These are phyloP conservation scores for Sporothrix variecibatus DNA, from an alignment of 2,329 filamentous ascomycete species.

Conservation along the genomic window DNA sequence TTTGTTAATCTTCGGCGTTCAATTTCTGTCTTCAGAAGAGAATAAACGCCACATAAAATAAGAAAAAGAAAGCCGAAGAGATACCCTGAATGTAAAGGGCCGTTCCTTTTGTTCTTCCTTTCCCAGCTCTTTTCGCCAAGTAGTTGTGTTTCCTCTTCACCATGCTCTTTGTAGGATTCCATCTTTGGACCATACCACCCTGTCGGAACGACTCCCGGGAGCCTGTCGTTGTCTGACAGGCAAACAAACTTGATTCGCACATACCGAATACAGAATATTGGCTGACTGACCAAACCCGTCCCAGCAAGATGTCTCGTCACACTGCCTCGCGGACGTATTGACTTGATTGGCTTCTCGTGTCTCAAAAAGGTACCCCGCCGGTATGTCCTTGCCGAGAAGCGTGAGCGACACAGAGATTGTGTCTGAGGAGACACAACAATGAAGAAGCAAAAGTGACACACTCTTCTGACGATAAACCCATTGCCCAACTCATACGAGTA, in stretches of 20 bases:
- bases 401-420: background rate
- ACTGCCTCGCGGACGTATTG: background rate
- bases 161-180: too few relatives aligned
- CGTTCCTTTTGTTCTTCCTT: too few relatives aligned
- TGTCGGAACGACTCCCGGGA: background rate
- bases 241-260: background rate
- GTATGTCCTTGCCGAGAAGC: background rate
- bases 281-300: background rate
- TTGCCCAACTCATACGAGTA: background rate
- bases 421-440: background rate
- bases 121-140: too few relatives aligned
- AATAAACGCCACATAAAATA: background rate
- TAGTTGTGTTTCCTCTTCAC: too few relatives aligned
- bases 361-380: background rate
- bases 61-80: background rate
- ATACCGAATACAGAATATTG: background rate
- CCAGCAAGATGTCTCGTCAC: background rate
- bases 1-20: background rate
- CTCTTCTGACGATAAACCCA: background rate
- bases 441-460: too few relatives aligned
- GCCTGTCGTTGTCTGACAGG: background rate
- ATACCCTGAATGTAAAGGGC: too few relatives aligned
- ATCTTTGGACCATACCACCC: background rate
- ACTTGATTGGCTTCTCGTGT: background rate
- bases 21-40: background rate